Base-by-base conservation (phyloP, 495 filamentous ascomycete genomes). In the Coniosporium apollinis region DNA sequence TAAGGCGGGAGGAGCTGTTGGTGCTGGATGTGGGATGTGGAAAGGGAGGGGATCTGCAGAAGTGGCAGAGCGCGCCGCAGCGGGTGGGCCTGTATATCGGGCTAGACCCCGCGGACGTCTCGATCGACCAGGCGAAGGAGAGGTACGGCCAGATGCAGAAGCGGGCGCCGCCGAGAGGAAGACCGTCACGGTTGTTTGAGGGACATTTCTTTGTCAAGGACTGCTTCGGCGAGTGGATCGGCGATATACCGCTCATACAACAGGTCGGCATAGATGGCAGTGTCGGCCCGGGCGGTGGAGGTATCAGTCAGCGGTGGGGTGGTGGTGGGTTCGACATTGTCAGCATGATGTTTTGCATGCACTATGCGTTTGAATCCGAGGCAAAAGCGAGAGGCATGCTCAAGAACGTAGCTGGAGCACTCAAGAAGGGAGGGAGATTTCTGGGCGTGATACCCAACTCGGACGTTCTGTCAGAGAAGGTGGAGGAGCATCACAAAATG, bases 311-410 rank as follows among this genome's bases (percentile, higher is more conserved):
- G 46, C 77, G 61, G 70, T 68, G 36, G 31, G 54, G 72, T 9
- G 72, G 73, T 1, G 77, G 82, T 25, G 85, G 86, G 5, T 97
- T 94, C 44, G 91, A 97, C 52, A 79, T 96, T 9, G 87, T 97
- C 31, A 80, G 78, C 37, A 93, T 91, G 69, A 97, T 97, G 89
- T 97, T 97, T 48, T 86, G 84, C 50, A 92, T 97, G 74, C 89
- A 97, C 59, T 97, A 97, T 51, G 86, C 91, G 0, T 97, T 94
- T 46, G 91, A 97, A 57, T 82, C 64, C 38, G 55, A 96, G 55
- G 67, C 66, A 4, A 91, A 93, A 53, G 76, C 86, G 8, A 70
- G 86, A 15, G 76, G 73, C 36, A 96, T 97, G 89, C 68, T 97
- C 33, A 69, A 72, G 51, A 97, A 97, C 52, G 89, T 97, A 9